Percentiles rank a stretch among this genome's conserved stretches.
phyloP scores from a whole-genome alignment of 2,329 filamentous ascomycete species.

The Cladosporium oxysporum region DNA sequence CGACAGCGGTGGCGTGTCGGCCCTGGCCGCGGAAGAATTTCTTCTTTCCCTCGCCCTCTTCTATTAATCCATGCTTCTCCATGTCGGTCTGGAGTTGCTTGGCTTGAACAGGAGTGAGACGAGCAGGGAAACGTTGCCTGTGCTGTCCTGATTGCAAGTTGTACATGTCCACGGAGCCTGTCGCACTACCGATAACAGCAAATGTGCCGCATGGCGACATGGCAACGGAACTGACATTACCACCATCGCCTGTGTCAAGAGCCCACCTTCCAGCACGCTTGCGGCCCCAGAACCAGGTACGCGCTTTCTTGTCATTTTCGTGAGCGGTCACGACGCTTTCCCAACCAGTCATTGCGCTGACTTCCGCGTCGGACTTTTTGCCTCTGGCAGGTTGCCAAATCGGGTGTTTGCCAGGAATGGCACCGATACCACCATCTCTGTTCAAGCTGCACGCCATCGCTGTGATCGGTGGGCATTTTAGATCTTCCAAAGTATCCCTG shows the following conservation, averaged over 20 bases:
- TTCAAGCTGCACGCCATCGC: conserved; percentile 90
- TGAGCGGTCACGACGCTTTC: conserved; percentile 96
- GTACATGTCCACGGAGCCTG: conserved; percentile 88
- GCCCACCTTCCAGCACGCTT: conserved; percentile 93
- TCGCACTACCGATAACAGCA: conserved; percentile 81
- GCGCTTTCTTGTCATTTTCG: conserved; percentile 76
- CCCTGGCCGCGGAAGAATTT: conserved; percentile 57
- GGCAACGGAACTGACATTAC: conserved; percentile 79
- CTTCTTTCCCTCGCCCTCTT: conserved; percentile 47
- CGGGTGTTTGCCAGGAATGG: conserved; percentile 72
- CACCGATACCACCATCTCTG: conserved; percentile 89
- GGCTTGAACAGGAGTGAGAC: conserved; percentile 74
- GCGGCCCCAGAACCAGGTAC: conserved; percentile 98
- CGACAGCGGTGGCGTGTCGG: conserved; percentile 79
- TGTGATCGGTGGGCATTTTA: conserved; percentile 90
- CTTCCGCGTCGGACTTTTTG: conserved; percentile 68
- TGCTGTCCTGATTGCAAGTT: conserved; percentile 92
- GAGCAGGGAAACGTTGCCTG: conserved; percentile 82
- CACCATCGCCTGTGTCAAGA: conserved; percentile 79
- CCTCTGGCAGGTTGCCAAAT: conserved; percentile 80
- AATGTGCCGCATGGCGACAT: conserved; percentile 94
- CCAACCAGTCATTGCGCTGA: conserved; percentile 84
- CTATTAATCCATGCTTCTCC: conserved; percentile 31
- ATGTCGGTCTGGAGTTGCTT: conserved; percentile 69
- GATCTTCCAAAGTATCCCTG: conserved; percentile 52